Base-by-base conservation (phyloP, 371 early-diverging fungal genomes). In the Polyrhizophydium stewartii region DNA sequence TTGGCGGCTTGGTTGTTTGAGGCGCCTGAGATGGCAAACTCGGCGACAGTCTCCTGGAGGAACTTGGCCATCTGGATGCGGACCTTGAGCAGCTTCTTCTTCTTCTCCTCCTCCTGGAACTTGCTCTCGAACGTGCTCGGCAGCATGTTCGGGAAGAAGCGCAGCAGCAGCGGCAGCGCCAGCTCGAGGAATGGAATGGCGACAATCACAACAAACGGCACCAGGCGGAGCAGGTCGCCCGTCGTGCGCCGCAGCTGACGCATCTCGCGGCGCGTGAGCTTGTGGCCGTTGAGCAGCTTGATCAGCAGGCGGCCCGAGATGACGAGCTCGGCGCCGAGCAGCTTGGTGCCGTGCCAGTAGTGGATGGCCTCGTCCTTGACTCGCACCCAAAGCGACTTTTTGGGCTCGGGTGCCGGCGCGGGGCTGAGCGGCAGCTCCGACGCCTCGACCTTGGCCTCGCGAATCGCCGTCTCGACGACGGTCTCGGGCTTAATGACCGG, bases 71-170 rank as follows among this genome's bases (percentile, higher is more conserved):
- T 90, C 59, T 96, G 90, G n/a, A 94, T 75, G 47, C 95, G 84
- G 56, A 94, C 91, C 73, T 91, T 89, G 56, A 93, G 75, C 55
- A 90, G 74, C 81, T 91, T 89, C 65, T 84, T 87, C 68, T 87
- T 87, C 72, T 95, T 96, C 74, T 95, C 93, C 69, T 96, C 95
- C 73, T 82, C 89, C 63, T 85, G 84, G 65, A 82, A 89, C 73
- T 92, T 90, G 84, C 89, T 87, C 73, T 93, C 94, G 73, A 92
- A 98, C 3, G 98, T 96, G 61, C 90, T 89, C 3, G 98, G 98
- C 41, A 98, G 74, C 92, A 98, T 93, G 69, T 93, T 91, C 37
- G 98, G 98, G 87, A 96, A 98, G 51, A 98, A 73, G 70, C 92
- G 90, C 37, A 98, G 76, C 17, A 92, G 86, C 25, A 98, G 85